phyloP scores from a whole-genome alignment of 2,329 filamentous ascomycete genomes.

The Botryosphaeria dothidea region DNA sequence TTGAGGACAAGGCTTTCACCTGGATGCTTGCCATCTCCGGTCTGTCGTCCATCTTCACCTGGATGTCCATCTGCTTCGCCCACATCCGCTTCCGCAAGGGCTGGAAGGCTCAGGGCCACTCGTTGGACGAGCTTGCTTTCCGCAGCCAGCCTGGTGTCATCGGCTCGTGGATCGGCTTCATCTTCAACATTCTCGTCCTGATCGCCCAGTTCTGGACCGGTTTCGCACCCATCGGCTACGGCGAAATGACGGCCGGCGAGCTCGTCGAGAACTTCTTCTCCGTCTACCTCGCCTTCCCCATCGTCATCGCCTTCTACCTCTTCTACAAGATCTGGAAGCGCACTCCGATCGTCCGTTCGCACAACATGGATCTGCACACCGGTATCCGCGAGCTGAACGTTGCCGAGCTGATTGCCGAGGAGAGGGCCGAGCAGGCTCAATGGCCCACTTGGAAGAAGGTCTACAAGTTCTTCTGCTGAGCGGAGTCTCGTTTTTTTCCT shows the following conservation, averaged over 20 bases:
- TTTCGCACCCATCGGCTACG: slow-evolving; percentile 31
- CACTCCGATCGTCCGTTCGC: slow-evolving; percentile 65
- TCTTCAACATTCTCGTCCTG: slow-evolving; percentile 42
- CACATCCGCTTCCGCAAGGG: slow-evolving; percentile 84
- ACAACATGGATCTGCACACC: slow-evolving; percentile 84
- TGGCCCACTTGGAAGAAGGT: slow-evolving; percentile 52
- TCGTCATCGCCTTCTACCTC: slow-evolving; percentile 69
- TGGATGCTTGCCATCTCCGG: slow-evolving; percentile 80
- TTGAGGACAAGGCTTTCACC: slow-evolving; percentile 68
- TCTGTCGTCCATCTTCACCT: slow-evolving; percentile 74
- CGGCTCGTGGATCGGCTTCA: slow-evolving; percentile 43
- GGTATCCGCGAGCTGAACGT: slow-evolving; percentile 85
- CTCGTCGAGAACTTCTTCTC: slow-evolving; percentile 68
- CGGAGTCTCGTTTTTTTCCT: neutral
- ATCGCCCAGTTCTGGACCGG: slow-evolving; percentile 36
- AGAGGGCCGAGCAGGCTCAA: slow-evolving; percentile 67
- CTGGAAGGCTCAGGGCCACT: slow-evolving; percentile 40
- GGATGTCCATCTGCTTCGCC: slow-evolving; percentile 79
- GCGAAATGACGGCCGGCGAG: slow-evolving; percentile 34
- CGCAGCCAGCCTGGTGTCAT: slow-evolving; percentile 41
- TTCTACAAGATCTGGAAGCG: slow-evolving; percentile 71
- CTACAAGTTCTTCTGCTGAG: slow-evolving; percentile 51
- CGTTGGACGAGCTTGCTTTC: slow-evolving; percentile 48
- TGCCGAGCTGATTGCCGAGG: slow-evolving; percentile 74
- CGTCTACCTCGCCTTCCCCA: slow-evolving; percentile 73